Percentiles rank a stretch among this genome's conserved stretches.
These are phyloP conservation scores for Picea glauca DNA, from an alignment of 75 land plant species.

Conservation along the genomic window DNA sequence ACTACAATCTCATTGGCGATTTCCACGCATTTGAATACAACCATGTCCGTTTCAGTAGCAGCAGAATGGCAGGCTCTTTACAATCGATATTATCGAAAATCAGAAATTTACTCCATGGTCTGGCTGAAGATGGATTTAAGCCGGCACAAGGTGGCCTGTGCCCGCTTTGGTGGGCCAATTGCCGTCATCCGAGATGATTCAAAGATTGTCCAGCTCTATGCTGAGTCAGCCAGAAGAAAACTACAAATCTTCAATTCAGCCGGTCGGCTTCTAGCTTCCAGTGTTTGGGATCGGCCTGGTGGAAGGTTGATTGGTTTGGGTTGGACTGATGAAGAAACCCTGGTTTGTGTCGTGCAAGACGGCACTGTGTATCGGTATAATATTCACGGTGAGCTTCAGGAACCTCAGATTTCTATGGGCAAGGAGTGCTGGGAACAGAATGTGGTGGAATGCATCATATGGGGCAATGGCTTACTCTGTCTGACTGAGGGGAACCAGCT, in stretches of 20 bases:
- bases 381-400: slow-evolving; percentile 60
- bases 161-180: slow-evolving; percentile 94
- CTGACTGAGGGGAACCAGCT: slow-evolving; percentile 64
- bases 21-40: too few relatives aligned
- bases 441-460: slow-evolving; percentile 82
- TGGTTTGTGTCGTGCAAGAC: slow-evolving; percentile 84
- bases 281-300: slow-evolving; percentile 88
- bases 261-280: slow-evolving; percentile 68
- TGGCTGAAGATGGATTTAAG: slow-evolving; percentile 85
- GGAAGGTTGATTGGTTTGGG: slow-evolving; percentile 84
- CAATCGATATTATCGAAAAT: slow-evolving; percentile 89
- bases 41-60: slow-evolving; percentile 66
- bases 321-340: slow-evolving; percentile 86
- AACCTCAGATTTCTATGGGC: slow-evolving; percentile 66
- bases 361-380: slow-evolving; percentile 80
- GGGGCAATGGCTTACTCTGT: slow-evolving; percentile 86
- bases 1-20: too few relatives aligned
- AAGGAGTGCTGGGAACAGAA: slow-evolving; percentile 75
- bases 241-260: slow-evolving; percentile 83
- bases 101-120: slow-evolving; percentile 70
- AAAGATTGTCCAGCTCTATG: slow-evolving; percentile 94
- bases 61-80: slow-evolving; percentile 83
- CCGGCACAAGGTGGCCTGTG: slow-evolving; percentile 91
- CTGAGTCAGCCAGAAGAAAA: slow-evolving; percentile 92
- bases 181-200: slow-evolving; percentile 96